These are phyloP conservation scores for Pseudozyma flocculosa DNA, from an alignment of 1,284 basidiomycete genomes.

Conservation along the genomic window DNA sequence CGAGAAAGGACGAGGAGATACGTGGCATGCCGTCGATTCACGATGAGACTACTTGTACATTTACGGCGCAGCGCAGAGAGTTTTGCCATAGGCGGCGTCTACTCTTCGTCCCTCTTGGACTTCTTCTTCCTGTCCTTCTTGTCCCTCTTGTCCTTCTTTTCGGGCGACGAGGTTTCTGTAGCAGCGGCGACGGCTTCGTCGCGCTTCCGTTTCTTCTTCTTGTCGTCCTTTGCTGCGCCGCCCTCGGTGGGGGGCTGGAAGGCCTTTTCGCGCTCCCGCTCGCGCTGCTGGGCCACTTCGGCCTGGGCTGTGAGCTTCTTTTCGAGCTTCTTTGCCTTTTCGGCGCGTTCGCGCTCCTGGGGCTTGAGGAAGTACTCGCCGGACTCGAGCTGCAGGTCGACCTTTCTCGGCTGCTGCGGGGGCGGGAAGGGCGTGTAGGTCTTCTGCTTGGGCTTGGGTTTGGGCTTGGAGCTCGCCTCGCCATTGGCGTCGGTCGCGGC, in stretches of 20 bases:
- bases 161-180: conserved; percentile 1
- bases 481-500: conserved; percentile 16
- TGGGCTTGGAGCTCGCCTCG: too few relatives aligned
- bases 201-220: conserved; percentile 15
- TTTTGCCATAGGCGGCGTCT: too few relatives aligned
- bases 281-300: conserved; percentile 31
- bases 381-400: conserved; percentile 90
- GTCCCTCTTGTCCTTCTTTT: conserved; percentile 22
- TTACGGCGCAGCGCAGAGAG: too few relatives aligned
- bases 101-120: conserved; percentile 4
- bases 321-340: conserved; percentile 23
- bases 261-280: conserved; percentile 39
- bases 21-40: too few relatives aligned
- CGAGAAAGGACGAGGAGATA: too few relatives aligned
- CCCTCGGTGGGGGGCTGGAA: conserved; percentile 44
- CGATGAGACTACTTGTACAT: too few relatives aligned
- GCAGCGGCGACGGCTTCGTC: conserved; percentile 5
- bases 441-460: conserved; percentile 75
- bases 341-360: conserved; percentile 68
- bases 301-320: conserved; percentile 41
- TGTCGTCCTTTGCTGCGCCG: conserved; percentile 5
- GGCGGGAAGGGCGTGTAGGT: conserved; percentile 99
- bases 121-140: conserved; percentile 10
- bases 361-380: conserved; percentile 69
- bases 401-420: conserved; percentile 86